Evolutionary conservation across 805 yeast species (phyloP), one percentile per base, ranked within the genome.

Genomic region (Candida chauliodis): DNA sequence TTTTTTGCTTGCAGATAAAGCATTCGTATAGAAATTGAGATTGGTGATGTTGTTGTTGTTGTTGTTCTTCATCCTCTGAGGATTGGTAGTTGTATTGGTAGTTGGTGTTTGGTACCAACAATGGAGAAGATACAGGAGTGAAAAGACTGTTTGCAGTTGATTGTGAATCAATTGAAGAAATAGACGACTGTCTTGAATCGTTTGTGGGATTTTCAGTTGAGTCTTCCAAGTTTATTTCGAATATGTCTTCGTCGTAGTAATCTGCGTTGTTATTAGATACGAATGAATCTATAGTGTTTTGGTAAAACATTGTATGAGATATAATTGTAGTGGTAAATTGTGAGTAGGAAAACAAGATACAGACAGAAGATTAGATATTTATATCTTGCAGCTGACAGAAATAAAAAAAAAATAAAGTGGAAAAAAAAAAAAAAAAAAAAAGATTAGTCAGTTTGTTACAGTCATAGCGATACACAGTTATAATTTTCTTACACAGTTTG

Each of bases 21-120:
- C 50, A 46, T 38, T 46, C 50, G 21, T 44, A 48, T 34, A 48
- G 39, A 13, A 44, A 36, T 10, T 33, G 38, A 10, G 37, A 39
- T 11, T 36, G 16, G 11, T 37, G 23, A n/a, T n/a, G n/a, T n/a
- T n/a, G n/a, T n/a, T n/a, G n/a, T n/a, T n/a, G n/a, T n/a, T n/a
- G n/a, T 16, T n/a, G 28, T 17, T 34, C 30, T 27, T 27, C 18
- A 13, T 14, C 7, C 4, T n/a, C 17, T 10, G 14, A 27, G 7
- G 7, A 7, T 7, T 26, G 13, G 7, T 38, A 30, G 2, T 22
- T 30, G 24, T 36, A 23, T 24, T 35, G 38, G 13, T 36, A 36
- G n/a, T 23, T 35, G 13, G 18, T 21, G 25, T 17, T 24, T n/a
- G 39, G 39, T 14, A 29, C 11, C 17, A 36, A 8, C 11, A 36